Percentiles rank a stretch among this genome's conserved stretches.
Conservation (phyloP, 768 basidiomycete species). For the Exidia glandulosa region DNA sequence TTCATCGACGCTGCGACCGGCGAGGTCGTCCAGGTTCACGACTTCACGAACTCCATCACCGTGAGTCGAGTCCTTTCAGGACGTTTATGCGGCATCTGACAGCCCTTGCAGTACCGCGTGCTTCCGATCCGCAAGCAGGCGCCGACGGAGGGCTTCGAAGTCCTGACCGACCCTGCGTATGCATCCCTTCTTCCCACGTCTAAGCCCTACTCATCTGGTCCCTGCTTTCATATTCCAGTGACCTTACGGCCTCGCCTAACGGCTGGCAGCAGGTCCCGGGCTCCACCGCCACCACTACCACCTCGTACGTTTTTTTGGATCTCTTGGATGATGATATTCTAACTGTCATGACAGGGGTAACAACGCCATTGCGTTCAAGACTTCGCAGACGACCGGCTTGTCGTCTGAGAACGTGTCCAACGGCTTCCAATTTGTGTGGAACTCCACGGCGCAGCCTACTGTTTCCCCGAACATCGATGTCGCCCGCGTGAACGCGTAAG, state of each 20-base stretch:
- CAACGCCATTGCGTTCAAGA: conserved; percentile 5
- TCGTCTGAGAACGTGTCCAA: conserved; percentile 27
- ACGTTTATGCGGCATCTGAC: neutral
- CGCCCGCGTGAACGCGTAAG: conserved; percentile 27
- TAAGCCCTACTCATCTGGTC: no score
- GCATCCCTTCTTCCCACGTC: no score
- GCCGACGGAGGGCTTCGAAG: conserved; percentile 38
- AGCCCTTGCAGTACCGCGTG: conserved; percentile 28
- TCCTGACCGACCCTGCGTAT: conserved; percentile 36
- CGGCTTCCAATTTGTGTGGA: conserved; percentile 30
- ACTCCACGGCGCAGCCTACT: conserved; percentile 26
- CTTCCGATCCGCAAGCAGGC: conserved; percentile 41
- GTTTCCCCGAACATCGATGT: conserved; percentile 39
- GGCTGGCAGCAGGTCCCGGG: conserved; percentile 39
- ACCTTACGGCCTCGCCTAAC: conserved; percentile 39
- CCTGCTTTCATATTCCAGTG: no score
- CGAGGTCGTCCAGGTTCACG: conserved; percentile 38
- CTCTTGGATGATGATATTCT: neutral
- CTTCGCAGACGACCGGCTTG: conserved; percentile 13
- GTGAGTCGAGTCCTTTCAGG: neutral
- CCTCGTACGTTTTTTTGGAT: conserved; percentile 22
- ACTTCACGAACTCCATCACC: conserved; percentile 35
- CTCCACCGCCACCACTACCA: conserved; percentile 23
- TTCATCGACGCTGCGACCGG: conserved; percentile 46
- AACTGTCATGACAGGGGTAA: no score